phyloP scores from a whole-genome alignment of 352 stramenopile species.

The Pythium myriotylum region DNA sequence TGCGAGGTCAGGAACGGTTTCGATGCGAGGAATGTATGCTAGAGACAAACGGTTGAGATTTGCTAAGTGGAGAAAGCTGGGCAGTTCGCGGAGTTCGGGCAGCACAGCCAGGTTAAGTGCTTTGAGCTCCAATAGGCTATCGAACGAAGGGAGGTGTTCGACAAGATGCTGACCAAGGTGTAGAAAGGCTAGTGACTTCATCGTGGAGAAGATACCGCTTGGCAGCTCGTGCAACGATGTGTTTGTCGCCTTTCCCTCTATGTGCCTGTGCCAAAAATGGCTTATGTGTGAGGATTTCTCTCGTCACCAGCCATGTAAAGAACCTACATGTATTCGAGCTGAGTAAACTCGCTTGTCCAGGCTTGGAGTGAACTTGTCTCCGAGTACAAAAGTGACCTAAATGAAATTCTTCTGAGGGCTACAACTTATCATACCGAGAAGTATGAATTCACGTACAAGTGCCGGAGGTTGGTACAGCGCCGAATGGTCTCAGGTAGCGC shows the following conservation, averaged over 20 bases:
- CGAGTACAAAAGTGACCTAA: conserved; percentile 5
- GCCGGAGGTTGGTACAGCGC: neutral
- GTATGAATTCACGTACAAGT: conserved; percentile 1
- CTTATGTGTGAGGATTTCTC: no score
- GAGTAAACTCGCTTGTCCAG: conserved; percentile 5
- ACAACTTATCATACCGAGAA: neutral
- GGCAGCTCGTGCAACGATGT: neutral
- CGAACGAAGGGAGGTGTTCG: neutral
- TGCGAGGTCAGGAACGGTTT: neutral
- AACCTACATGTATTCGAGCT: conserved; percentile 14
- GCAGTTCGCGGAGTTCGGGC: neutral
- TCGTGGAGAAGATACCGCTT: neutral
- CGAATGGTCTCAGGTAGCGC: neutral
- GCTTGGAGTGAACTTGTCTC: neutral
- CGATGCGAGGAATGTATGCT: neutral
- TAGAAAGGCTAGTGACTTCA: neutral
- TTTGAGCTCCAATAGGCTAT: neutral
- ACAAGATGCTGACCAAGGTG: neutral
- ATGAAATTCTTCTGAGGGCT: neutral
- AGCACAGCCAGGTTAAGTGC: neutral
- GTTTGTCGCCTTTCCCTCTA: neutral
- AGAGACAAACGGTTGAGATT: no score
- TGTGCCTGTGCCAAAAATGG: neutral
- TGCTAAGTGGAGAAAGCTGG: neutral
- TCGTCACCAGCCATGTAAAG: no score